phyloP scores from a whole-genome alignment of 2,329 filamentous ascomycete genomes.

The Fusarium sublunatum region DNA sequence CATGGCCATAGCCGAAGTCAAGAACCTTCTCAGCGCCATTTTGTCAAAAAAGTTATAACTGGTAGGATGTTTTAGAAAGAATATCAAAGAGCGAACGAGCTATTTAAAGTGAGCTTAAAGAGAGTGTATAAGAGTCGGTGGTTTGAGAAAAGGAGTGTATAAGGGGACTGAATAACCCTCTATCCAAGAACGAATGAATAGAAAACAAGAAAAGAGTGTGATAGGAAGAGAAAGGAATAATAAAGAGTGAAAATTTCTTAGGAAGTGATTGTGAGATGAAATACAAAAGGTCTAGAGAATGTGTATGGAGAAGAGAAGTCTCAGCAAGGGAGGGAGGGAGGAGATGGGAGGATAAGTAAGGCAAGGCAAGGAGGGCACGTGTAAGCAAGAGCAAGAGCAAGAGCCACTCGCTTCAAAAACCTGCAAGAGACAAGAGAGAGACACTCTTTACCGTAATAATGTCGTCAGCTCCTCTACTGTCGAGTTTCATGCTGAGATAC shows the following conservation, averaged over 20 bases:
- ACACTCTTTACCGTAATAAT: constrained; percentile 9
- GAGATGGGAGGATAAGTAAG: constrained; percentile 2
- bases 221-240: constrained; percentile 18
- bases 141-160: constrained; percentile 16
- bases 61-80: not conserved
- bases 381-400: constrained; percentile 8
- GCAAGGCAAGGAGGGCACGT: constrained; percentile 15
- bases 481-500: constrained; percentile 1
- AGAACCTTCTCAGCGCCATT: constrained; percentile 38
- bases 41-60: not conserved
- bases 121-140: constrained; percentile 14
- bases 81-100: constrained; percentile 28
- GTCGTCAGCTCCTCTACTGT: not conserved
- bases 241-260: constrained; percentile 25
- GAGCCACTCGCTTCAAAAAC: not conserved
- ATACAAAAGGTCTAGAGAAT: constrained; percentile 8
- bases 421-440: constrained; percentile 7
- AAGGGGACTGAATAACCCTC: constrained; percentile 19
- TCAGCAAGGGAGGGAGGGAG: constrained; percentile 7
- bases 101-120: constrained; percentile 21
- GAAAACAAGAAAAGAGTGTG: constrained; percentile 29
- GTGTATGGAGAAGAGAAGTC: constrained; percentile 7
- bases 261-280: constrained; percentile 16
- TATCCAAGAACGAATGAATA: constrained; percentile 27
- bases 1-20: constrained; percentile 44